phyloP scores from a whole-genome alignment of 75 land plant species.

The Pseudotsuga menziesii region DNA sequence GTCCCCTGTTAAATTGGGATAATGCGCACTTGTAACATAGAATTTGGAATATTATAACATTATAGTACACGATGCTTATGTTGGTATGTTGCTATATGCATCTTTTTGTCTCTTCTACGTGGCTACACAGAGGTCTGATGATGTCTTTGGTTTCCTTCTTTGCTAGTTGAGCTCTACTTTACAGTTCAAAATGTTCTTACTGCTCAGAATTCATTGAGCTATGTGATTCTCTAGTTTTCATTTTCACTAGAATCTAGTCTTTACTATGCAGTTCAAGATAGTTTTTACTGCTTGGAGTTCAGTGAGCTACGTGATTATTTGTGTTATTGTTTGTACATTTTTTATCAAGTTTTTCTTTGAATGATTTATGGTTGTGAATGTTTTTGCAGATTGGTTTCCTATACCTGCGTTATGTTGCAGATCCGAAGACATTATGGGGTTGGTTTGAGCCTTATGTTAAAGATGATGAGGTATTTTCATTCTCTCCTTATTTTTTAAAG shows the following conservation, averaged over 20 bases:
- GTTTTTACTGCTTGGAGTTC: not conserved
- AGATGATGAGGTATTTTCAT: conserved; percentile 80
- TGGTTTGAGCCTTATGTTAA: conserved; percentile 93
- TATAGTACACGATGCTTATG: no score
- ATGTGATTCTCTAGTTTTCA: no score
- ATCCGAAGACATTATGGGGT: conserved; percentile 92
- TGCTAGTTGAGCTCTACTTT: no score
- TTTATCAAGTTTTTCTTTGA: not conserved
- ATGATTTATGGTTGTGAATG: not conserved
- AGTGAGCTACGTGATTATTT: not conserved
- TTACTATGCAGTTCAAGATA: not conserved
- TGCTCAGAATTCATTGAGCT: no score
- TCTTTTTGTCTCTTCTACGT: no score
- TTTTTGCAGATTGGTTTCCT: conserved; percentile 78
- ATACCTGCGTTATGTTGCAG: conserved; percentile 87
- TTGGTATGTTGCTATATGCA: no score
- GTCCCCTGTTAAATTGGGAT: no score
- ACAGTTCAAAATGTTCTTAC: no score
- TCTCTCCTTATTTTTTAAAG: not conserved
- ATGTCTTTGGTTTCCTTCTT: no score
- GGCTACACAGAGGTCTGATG: no score
- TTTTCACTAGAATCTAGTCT: not conserved
- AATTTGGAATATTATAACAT: no score
- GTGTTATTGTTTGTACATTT: not conserved
- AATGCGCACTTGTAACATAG: no score